A percentile compares a stretch with the other conserved stretches of the same genome.
These are phyloP conservation scores for Erysimum cheiranthoides DNA, from an alignment of 345 rosid genomes.

Conservation along the genomic window DNA sequence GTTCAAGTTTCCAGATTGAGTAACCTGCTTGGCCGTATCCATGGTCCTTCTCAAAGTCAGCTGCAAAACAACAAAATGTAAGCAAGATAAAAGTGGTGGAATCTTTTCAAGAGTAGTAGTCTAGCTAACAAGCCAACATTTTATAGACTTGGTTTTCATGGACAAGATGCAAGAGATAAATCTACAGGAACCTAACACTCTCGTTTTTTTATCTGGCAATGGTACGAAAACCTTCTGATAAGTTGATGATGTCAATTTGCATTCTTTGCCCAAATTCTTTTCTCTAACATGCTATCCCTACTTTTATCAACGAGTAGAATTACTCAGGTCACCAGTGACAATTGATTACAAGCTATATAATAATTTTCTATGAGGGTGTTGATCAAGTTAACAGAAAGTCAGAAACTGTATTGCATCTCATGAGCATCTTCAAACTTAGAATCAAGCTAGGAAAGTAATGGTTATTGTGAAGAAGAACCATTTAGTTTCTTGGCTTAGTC, in stretches of 20 bases:
- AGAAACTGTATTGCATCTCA: not conserved
- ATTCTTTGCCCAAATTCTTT: not conserved
- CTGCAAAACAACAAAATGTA: slow-evolving; percentile 55
- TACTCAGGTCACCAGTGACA: not conserved
- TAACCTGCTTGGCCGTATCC: slow-evolving; percentile 96
- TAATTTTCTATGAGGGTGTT: not conserved
- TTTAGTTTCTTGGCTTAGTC: slow-evolving; percentile 10
- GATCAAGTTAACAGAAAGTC: not conserved
- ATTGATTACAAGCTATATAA: not conserved
- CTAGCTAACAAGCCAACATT: slow-evolving; percentile 3
- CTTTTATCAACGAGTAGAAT: not conserved
- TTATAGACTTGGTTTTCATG: not conserved
- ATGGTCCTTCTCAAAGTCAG: slow-evolving; percentile 88
- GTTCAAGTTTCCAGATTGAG: slow-evolving; percentile 87
- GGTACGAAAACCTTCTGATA: not conserved
- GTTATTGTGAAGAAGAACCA: slow-evolving; percentile 4
- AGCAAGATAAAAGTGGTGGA: not conserved
- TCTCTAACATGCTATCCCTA: not conserved
- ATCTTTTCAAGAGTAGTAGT: not conserved
- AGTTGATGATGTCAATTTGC: not conserved
- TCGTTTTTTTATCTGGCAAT: not conserved
- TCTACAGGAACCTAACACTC: not conserved
- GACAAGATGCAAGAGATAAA: not conserved
- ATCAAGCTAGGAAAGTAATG: slow-evolving; percentile 10
- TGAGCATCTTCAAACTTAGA: not conserved